Evolutionary conservation across 371 early-diverging fungal genomes (phyloP).

Genomic region (Mortierella sp.): DNA sequence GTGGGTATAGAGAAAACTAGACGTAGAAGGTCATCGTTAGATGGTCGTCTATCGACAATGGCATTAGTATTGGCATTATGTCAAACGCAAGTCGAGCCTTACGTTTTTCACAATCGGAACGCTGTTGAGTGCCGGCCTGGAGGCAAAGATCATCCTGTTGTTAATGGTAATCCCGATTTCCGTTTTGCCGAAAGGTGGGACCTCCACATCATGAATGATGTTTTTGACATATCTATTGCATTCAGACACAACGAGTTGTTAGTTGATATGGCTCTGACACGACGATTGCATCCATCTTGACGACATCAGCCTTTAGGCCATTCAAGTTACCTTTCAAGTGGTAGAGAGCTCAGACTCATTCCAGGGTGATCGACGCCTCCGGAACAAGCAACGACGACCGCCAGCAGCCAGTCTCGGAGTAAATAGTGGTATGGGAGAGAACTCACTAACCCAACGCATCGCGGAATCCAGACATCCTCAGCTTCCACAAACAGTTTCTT

Average conservation of each 20-base stretch:
- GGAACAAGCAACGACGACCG: conserved; percentile 70
- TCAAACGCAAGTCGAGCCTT: conserved; percentile 29
- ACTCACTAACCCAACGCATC: conserved; percentile 78
- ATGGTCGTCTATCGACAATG: too few species aligned
- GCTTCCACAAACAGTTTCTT: conserved; percentile 67
- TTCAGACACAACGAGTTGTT: not conserved
- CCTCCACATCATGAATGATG: conserved; percentile 79
- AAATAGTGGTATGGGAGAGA: conserved; percentile 82
- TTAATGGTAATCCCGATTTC: conserved; percentile 81
- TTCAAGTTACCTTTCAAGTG: conserved; percentile 64
- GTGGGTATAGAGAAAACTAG: conserved; percentile 85
- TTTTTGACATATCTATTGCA: conserved; percentile 69
- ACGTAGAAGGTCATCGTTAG: not conserved
- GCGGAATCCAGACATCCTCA: conserved; percentile 79
- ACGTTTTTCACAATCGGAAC: conserved; percentile 85
- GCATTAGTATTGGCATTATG: not conserved
- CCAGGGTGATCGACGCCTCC: conserved; percentile 67
- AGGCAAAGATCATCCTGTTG: conserved; percentile 73
- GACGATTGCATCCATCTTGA: not conserved
- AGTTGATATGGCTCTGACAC: not conserved
- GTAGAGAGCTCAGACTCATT: conserved; percentile 55
- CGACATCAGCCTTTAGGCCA: too few species aligned
- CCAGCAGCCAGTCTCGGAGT: conserved; percentile 83
- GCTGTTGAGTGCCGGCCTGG: conserved; percentile 83
- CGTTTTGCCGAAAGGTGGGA: conserved; percentile 87